phyloP scores from a whole-genome alignment of 495 filamentous ascomycete species.

The Penicillium steckii region DNA sequence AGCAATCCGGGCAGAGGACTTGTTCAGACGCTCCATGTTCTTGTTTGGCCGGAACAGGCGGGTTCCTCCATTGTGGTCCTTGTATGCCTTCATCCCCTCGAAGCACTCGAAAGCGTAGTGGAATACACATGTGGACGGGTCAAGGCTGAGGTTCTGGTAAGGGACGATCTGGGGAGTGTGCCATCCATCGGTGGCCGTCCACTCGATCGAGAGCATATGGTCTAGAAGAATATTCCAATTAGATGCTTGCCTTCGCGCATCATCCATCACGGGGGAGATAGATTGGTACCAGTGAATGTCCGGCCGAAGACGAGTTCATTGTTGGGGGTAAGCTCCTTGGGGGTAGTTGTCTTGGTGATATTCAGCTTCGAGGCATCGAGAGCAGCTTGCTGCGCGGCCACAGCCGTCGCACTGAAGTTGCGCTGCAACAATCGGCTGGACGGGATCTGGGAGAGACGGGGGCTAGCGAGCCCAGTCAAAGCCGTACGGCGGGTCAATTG shows the following conservation, averaged over 20 bases:
- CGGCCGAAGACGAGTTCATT: constrained; percentile 83
- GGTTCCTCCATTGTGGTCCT: constrained; percentile 68
- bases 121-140: constrained; percentile 95
- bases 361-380: constrained; percentile 76
- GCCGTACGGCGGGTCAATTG: constrained; percentile 37
- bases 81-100: constrained; percentile 99
- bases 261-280: neutral
- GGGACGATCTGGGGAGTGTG: constrained; percentile 75
- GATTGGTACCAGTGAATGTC: constrained; percentile 71
- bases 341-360: constrained; percentile 70
- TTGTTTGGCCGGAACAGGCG: constrained; percentile 92
- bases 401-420: constrained; percentile 61
- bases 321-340: constrained; percentile 68
- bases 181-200: constrained; percentile 83
- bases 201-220: constrained; percentile 96
- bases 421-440: constrained; percentile 38
- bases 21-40: constrained; percentile 94
- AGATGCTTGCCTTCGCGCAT: constrained; percentile 10
- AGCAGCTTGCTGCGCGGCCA: constrained; percentile 52
- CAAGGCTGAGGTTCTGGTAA: constrained; percentile 95
- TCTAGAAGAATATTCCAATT: constrained; percentile 49
- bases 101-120: constrained; percentile 98
- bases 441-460: constrained; percentile 21
- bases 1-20: constrained; percentile 84
- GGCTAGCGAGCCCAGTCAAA: constrained; percentile 17